Base-by-base conservation (phyloP, 140 eudicot species). In the Oenanthe javanica region DNA sequence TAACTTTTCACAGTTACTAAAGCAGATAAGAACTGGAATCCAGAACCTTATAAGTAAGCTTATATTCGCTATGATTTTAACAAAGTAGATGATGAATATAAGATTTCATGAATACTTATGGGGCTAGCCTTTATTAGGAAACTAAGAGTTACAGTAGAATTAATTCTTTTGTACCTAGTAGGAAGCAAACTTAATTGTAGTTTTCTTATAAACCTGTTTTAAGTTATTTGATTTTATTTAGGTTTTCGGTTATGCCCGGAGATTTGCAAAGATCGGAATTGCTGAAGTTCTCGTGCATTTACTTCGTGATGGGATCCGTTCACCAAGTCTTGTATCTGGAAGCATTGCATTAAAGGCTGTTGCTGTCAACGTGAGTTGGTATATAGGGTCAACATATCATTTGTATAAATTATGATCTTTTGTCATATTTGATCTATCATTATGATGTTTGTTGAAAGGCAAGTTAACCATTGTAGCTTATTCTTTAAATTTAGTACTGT, bases 241-340 rank as follows among this genome's bases (percentile, higher is more conserved):
- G 99, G 99, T 96, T 71, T 91, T 83, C 86, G 98, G 98, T 8
- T 96, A 96, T 89, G 99, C 99, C 72, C 89, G 99, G 69, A 84
- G 73, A 81, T 96, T 96, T 88, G 93, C 98, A 10, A 89, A 96
- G 86, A 48, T 80, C 84, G 99, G 99, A 88, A 85, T 93, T 78
- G 87, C 90, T 75, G 94, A 93, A 72, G 93, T 86, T 86, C 97
- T 96, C 80, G 97, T 84, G 78, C 85, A 87, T 77, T 89, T 96
- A 66, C 97, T 96, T 45, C 79, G 76, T 3, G 93, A 86, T 76
- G 98, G 97, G 23, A 66, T 91, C 73, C 87, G 80, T 77, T 88
- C 96, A n/a, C 88, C 97, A 48, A 83, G 89, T 80, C 75, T 96
- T 54, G 89, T 91, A 79, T 93, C 99, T 75, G 93, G 96, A 57